Percentiles rank a stretch among this genome's conserved stretches.
Conservation (phyloP, 257 asterid genomes). For the Solanum bulbocastanum region DNA sequence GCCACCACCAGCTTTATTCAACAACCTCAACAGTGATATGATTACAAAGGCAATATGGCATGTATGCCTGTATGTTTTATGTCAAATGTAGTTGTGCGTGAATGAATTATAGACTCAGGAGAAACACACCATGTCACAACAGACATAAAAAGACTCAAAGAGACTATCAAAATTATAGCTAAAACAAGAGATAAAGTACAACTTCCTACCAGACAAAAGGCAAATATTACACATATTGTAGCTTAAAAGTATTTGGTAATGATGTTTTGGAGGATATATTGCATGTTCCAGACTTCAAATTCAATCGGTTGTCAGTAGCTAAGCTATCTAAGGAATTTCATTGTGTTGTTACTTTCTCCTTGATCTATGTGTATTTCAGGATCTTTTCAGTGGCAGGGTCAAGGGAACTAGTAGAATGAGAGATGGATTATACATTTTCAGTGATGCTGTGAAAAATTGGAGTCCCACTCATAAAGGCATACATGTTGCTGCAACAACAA, state of each 20-base stretch:
- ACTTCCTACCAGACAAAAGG: neutral
- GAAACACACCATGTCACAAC: neutral
- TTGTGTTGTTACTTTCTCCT: neutral
- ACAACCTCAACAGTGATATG: neutral
- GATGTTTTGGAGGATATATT: neutral
- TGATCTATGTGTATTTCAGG: neutral
- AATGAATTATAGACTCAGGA: neutral
- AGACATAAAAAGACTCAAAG: neutral
- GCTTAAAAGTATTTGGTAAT: neutral
- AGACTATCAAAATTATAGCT: neutral
- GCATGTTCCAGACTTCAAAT: neutral
- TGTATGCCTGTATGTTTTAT: neutral
- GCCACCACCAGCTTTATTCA: neutral
- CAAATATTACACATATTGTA: neutral
- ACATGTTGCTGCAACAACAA: neutral
- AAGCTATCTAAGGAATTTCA: too few species aligned
- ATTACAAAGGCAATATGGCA: neutral
- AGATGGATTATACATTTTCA: neutral
- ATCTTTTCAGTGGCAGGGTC: neutral
- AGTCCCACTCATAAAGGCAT: neutral
- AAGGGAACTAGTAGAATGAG: neutral
- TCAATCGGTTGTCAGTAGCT: neutral
- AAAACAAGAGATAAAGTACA: neutral
- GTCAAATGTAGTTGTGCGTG: neutral
- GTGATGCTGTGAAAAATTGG: neutral